Evolutionary conservation across 1,284 basidiomycete species (phyloP), one percentile per base, ranked within the genome.

Genomic region (Cryptococcus sp.): DNA sequence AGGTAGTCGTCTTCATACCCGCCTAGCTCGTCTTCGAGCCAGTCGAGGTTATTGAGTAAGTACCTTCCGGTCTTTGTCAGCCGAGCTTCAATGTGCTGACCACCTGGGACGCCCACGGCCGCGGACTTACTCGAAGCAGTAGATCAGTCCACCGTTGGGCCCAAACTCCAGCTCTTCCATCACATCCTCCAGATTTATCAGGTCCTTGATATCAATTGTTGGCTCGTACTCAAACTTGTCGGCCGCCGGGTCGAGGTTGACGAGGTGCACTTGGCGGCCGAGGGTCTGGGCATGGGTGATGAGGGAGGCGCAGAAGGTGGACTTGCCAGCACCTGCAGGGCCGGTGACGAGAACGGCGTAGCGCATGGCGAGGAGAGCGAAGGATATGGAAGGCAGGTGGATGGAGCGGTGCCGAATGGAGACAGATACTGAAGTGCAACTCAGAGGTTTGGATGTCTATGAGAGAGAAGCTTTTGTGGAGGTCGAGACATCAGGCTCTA

Each of bases 191-290:
- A 99, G 79, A 53, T 87, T 89, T 68, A 99, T 87, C 52, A 99
- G 81, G 70, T 98, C 91, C 53, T 88, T 85, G 75, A 99, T 98
- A 78, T 99, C 95, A 65, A 99, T 89, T 18, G 84, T 84, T 1
- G 96, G 96, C 65, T 89, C 86, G 71, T 93, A 90, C 76, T 98
- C 93, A 75, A 97, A 97, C 56, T 88, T 87, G 60, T 91, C 86
- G 0, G 96, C 96, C 0, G 96, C 96, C 8, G 96, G 96, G 76
- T 98, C 96, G 62, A 98, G 85, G 77, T 98, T 99, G 76, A 98
- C 91, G 52, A 98, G 86, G 80, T 98, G 93, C 0, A 87, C 88
- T 1, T 86, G 86, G 7, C 96, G 84, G 59, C 86, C 89, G 46
- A 91, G 82, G 0, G 89, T 84, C 60, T 85, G 85, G 5, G 98